Evolutionary conservation across 202 grass and related monocot genomes (phyloP), one percentile per base, ranked within the genome.

Genomic region (Miscanthus sacchariflorus): DNA sequence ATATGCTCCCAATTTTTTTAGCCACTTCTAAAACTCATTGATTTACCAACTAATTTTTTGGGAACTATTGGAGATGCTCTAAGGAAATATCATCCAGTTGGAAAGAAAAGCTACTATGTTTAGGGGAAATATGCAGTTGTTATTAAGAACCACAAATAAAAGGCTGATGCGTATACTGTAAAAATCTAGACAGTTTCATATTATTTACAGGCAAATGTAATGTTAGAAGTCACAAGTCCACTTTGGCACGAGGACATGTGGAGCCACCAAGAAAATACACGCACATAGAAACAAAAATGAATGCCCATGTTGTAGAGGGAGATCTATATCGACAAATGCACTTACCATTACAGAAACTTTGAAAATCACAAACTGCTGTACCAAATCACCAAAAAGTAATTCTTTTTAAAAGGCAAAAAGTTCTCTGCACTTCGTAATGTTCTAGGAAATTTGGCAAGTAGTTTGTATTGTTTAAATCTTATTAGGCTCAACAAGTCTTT

Each of bases 241-340:
- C 43, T 21, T 19, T 21, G 9, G 42, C 63, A 23, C 18, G 18
- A 77, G 44, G 63, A 40, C 52, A 89, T 4, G 3, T 30, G 17
- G 25, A 77, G 12, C 71, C 48, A 33, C n/a, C 21, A 0, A 33
- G 25, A 73, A 73, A 48, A 50, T 28, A 59, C 13, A 68, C 13
- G 3, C 1, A 10, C 5, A 58, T 10, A 65, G 28, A 79, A 79
- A 72, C 30, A 56, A 23, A 59, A 45, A 76, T 7, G 11, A 73
- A 79, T 56, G 81, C 24, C 56, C 58, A 81, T 58, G 58, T 70
- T 70, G 24, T 69, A 76, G 23, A 89, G n/a, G 68, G 3, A 63
- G 24, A 79, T 19, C 23, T 21, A 79, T 21, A 77, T 45, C 45
- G 36, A 83, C 70, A 17, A 44, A 46, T 39, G 15, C 1, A 59